Evolutionary conservation across 2,329 filamentous ascomycete species (phyloP), one percentile per base, ranked within the genome.

Genomic region (Calonectria hawksworthii): DNA sequence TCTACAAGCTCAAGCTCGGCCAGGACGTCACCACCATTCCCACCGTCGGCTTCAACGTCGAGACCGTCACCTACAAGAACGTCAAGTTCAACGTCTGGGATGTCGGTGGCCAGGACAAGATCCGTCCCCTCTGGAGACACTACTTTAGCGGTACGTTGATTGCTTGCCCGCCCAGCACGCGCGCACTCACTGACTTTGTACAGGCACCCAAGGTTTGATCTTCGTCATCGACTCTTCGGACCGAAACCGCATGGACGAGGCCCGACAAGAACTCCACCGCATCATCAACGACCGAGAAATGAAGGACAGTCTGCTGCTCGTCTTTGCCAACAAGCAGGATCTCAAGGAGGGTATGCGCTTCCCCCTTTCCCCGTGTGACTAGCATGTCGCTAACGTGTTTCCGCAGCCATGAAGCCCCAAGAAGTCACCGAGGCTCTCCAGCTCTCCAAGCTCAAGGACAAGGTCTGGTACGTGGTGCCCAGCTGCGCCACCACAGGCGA

Each of bases 1-100:
- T 99, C 76, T 99, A 99, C 92, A 99, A 98, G 91, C 92, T 99
- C 84, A 99, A 99, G 92, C 93, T 99, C 75, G 96, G 96, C 87
- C 96, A 99, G 90, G 96, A 98, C 85, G 96, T 99, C 83, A 99
- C 97, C 76, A 99, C 97, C 68, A 99, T 99, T 84, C 97, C 97
- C 61, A 99, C 97, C 41, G 97, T 99, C 82, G 97, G 96, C 81
- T 99, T 99, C 92, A 99, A 99, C 91, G 97, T 99, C 86, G 96
- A 99, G 90, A 98, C 96, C 6, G 96, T 99, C 83, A 98, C 96
- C 80, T 98, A 98, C 90, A 98, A 98, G 92, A 99, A 99, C 86
- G 96, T 98, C 87, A 98, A 98, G 88, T 99, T 99, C 90, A 99
- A 98, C 83, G 96, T 99, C 77, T 99, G 96, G 96, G 96, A 99